Evolutionary conservation across 1,284 basidiomycete species (phyloP).

Genomic region (Ganoderma lingzhi): DNA sequence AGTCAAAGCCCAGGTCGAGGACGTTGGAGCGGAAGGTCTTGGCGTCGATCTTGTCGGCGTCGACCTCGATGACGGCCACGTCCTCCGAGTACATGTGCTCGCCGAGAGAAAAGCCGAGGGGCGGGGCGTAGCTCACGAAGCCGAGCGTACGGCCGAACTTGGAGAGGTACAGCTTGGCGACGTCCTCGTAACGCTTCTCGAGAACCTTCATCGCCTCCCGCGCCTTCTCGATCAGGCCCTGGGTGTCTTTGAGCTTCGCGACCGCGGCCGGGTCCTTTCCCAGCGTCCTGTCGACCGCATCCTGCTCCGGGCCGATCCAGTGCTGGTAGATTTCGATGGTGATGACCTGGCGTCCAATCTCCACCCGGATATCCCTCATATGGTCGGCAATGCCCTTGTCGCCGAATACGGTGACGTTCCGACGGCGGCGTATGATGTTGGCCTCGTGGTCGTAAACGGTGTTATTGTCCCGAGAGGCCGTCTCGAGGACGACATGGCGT

Average conservation of each 20-base stretch:
- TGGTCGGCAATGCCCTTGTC: background rate
- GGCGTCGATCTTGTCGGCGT: constrained; percentile 38
- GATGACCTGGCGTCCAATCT: background rate
- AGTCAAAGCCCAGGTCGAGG: background rate
- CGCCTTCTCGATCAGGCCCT: background rate
- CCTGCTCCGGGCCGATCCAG: background rate
- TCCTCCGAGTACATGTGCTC: constrained; percentile 42
- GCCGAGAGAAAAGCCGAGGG: constrained; percentile 35
- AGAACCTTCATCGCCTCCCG: background rate
- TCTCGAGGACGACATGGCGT: constrained; percentile 38
- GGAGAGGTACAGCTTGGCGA: constrained; percentile 2
- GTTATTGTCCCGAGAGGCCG: constrained; percentile 41
- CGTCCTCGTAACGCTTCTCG: background rate
- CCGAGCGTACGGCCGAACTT: background rate
- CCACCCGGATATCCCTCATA: background rate
- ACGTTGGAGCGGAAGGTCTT: background rate
- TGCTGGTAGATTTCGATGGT: background rate
- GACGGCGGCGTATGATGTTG: background rate
- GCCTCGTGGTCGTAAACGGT: background rate
- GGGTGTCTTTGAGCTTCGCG: background rate
- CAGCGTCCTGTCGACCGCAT: background rate
- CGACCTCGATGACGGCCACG: constrained; percentile 44
- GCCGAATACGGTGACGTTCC: background rate
- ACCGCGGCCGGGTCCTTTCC: background rate
- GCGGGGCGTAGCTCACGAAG: constrained; percentile 26